These are phyloP conservation scores for Strobilomyces dryophilus DNA, from an alignment of 768 basidiomycete genomes.

Conservation along the genomic window DNA sequence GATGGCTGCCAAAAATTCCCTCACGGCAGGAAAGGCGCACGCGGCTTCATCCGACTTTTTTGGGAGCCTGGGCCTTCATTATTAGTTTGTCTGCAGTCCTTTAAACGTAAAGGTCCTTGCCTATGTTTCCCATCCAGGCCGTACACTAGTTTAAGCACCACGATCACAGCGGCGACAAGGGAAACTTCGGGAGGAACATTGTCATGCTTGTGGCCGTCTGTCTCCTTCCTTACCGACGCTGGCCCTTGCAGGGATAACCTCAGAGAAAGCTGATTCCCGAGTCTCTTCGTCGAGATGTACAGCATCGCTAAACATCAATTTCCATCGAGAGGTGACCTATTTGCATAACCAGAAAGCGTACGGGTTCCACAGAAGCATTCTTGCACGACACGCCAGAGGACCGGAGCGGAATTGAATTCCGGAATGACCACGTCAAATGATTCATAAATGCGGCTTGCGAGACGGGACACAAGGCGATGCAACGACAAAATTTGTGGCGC, in stretches of 20 bases:
- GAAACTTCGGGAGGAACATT: constrained; percentile 66
- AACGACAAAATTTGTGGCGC: constrained; percentile 56
- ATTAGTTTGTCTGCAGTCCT: constrained; percentile 9
- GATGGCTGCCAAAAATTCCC: constrained; percentile 46
- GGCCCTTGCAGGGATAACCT: constrained; percentile 57
- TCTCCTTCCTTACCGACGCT: constrained; percentile 42
- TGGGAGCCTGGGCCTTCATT: constrained; percentile 37
- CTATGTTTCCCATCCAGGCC: constrained; percentile 70
- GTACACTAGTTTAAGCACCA: constrained; percentile 81
- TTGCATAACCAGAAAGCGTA: constrained; percentile 39
- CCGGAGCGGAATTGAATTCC: constrained; percentile 68
- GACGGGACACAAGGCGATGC: constrained; percentile 56
- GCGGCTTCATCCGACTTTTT: constrained; percentile 50
- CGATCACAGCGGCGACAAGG: constrained; percentile 53
- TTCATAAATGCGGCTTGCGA: constrained; percentile 54
- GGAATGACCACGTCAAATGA: constrained; percentile 62
- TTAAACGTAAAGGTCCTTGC: constrained; percentile 32
- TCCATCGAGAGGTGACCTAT: neutral
- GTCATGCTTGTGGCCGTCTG: constrained; percentile 51
- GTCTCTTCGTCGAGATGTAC: constrained; percentile 58
- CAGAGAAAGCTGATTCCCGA: constrained; percentile 52
- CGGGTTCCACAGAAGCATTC: constrained; percentile 68
- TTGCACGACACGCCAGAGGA: constrained; percentile 70
- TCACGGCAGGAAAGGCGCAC: constrained; percentile 49
- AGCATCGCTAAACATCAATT: constrained; percentile 43